A percentile compares a stretch with the other conserved stretches of the same genome.
Conservation (phyloP, 2,329 filamentous ascomycete species). For the Fonsecaea pedrosoi region DNA sequence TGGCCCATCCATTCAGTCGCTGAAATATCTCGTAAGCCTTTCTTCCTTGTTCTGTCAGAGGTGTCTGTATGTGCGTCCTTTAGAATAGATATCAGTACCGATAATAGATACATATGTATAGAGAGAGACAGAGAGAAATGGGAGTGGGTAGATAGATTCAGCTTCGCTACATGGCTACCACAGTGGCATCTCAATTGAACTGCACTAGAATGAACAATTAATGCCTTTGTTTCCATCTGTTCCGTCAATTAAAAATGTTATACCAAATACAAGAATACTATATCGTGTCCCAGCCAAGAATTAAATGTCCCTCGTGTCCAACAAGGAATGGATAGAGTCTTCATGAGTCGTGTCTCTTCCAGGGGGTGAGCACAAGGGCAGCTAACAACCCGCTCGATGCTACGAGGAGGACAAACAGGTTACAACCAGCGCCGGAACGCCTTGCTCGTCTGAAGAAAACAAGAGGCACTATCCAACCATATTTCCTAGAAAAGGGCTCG, state of each 20-base stretch:
- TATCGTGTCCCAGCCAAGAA: background rate
- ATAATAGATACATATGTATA: too few species aligned
- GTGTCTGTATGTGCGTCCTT: background rate
- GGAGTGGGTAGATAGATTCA: too few species aligned
- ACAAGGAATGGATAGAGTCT: background rate
- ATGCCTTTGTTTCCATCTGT: background rate
- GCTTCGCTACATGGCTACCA: background rate
- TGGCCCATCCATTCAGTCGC: too few species aligned
- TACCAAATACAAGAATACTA: background rate
- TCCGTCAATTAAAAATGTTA: constrained; percentile 8
- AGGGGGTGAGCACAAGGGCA: background rate
- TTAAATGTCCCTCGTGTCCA: background rate
- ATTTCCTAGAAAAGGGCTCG: background rate
- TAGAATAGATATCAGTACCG: background rate
- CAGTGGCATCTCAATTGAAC: background rate
- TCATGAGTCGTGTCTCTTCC: background rate
- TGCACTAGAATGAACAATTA: background rate
- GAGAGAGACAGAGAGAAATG: too few species aligned
- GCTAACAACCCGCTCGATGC: background rate
- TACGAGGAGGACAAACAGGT: background rate
- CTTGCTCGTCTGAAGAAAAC: background rate
- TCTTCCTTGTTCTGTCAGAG: too few species aligned
- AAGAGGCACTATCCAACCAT: background rate
- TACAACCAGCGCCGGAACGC: background rate
- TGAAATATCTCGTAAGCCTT: too few species aligned